Percentiles rank a stretch among this genome's conserved stretches.
Conservation (phyloP, 345 rosid genomes). For the Brassica nigra region DNA sequence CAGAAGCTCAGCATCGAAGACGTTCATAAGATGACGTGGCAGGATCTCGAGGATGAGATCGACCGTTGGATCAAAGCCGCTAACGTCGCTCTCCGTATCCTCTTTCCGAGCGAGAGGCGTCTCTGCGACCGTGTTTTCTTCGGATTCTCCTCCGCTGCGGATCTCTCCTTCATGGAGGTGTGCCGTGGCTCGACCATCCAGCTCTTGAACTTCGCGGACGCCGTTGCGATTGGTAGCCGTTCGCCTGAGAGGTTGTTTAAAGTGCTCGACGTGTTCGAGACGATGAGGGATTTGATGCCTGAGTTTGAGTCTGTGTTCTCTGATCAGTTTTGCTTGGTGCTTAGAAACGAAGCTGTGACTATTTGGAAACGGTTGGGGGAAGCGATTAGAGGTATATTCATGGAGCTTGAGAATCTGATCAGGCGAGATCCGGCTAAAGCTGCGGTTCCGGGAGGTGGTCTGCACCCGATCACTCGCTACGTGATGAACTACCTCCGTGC, state of each 20-base stretch:
- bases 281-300: constrained; percentile 76
- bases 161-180: constrained; percentile 90
- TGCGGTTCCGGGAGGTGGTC: constrained; percentile 78
- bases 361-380: constrained; percentile 84
- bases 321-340: constrained; percentile 69
- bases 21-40: constrained; percentile 77
- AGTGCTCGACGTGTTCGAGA: constrained; percentile 83
- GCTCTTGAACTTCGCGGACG: constrained; percentile 73
- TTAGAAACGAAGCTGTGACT: constrained; percentile 70
- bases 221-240: constrained; percentile 71
- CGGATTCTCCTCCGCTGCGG: constrained; percentile 67
- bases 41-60: constrained; percentile 74
- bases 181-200: constrained; percentile 76
- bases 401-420: constrained; percentile 91
- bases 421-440: constrained; percentile 80
- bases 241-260: constrained; percentile 89
- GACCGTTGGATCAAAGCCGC: constrained; percentile 88
- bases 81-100: constrained; percentile 68
- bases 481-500: constrained; percentile 91
- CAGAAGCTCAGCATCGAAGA: constrained; percentile 81
- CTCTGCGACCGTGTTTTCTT: constrained; percentile 83
- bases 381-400: constrained; percentile 75
- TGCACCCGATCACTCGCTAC: constrained; percentile 86
- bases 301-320: constrained; percentile 68
- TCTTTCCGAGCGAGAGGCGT: constrained; percentile 89